Base-by-base conservation (phyloP, 768 basidiomycete genomes). In the Pleurotus salmoneostramineus region DNA sequence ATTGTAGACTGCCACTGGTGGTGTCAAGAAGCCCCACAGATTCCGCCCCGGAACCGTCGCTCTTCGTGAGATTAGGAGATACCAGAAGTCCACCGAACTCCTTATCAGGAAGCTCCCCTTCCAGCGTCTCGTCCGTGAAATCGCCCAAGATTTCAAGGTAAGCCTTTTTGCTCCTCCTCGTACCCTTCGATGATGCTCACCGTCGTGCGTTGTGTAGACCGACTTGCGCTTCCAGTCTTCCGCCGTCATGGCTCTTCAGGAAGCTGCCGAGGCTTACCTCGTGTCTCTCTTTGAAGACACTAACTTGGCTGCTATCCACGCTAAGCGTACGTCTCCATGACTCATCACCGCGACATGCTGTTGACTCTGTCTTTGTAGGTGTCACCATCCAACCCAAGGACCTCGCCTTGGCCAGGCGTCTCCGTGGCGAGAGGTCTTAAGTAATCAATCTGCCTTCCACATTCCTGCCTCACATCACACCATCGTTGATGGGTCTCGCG, bases 11-110 rank as follows among this genome's bases (percentile, higher is more conserved):
- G 84, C 90, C 58, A 89, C 95, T 62, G 95, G 95, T 77, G 95
- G 95, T 86, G 95, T 97, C 68, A 98, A 98, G 95, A 99, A 98
- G 83, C 96, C 95, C 60, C 95, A 98, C 75, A 83, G 95, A 72
- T 98, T 96, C 88, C 85, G 91, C 69, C 91, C 91, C 65, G 91
- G 96, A 81, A 99, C 96, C 64, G 96, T 99, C 81, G 96, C 96
- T 64, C 93, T 99, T 64, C 95, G 96, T 83, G 95, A 98, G 78
- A 98, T 98, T 68, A 82, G 96, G 71, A 84, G 95, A 74, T 97
- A 98, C 83, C 95, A 98, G 77, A 97, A 97, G 83, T 95, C 93
- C 61, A 98, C 96, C 63, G 96, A 98, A 83, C 88, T 99, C 64
- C 86, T 98, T 68, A 98, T 98, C 83, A 85, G 96, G 80, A 98